Evolutionary conservation across 176 grass and related monocot species (phyloP).

Genomic region (Pontederia crassipes): DNA sequence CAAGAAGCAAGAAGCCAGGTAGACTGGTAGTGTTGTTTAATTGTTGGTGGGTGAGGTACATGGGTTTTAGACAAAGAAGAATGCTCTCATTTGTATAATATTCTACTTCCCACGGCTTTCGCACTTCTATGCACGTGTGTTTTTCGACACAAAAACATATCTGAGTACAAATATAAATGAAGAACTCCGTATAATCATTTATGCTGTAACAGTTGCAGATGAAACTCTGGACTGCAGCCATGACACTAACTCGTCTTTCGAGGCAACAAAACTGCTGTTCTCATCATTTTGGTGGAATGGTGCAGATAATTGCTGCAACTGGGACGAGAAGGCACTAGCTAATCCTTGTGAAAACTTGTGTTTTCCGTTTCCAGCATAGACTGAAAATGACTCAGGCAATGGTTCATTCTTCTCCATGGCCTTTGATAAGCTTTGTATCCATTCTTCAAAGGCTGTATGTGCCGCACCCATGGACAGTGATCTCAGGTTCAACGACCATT

Average conservation of each 20-base stretch:
- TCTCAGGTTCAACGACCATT: conserved; percentile 65
- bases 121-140: too few species aligned
- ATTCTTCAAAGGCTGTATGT: conserved; percentile 67
- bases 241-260: conserved; percentile 43
- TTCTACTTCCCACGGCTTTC: too few species aligned
- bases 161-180: too few species aligned
- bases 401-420: conserved; percentile 15
- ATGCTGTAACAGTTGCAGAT: conserved; percentile 2
- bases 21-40: too few species aligned
- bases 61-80: too few species aligned
- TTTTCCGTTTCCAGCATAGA: conserved; percentile 59
- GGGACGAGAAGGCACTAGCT: conserved; percentile 24
- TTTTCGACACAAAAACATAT: too few species aligned
- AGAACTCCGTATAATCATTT: background rate
- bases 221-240: conserved; percentile 40
- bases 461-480: conserved; percentile 67
- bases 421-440: conserved; percentile 38
- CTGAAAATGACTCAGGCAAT: conserved; percentile 47
- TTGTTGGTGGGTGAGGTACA: too few species aligned
- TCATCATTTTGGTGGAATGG: conserved; percentile 44
- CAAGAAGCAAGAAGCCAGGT: too few species aligned
- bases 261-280: conserved; percentile 56
- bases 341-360: conserved; percentile 71
- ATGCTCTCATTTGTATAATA: too few species aligned
- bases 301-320: conserved; percentile 26